Base-by-base conservation (phyloP, 2,329 filamentous ascomycete genomes). In the Cordyceps farinosa region DNA sequence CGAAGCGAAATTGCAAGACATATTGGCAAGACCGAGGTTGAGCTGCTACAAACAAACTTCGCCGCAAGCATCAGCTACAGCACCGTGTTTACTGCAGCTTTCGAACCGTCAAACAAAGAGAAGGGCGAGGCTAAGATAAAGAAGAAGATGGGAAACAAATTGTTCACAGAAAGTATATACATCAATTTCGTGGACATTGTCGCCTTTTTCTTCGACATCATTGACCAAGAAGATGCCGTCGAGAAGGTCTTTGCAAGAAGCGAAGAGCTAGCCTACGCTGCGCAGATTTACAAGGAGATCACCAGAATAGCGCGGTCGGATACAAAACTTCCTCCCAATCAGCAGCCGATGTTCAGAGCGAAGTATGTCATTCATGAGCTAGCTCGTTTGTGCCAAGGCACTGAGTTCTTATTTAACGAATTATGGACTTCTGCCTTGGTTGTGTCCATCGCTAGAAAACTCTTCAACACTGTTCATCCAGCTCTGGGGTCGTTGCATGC, bases 401-500 rank as follows among this genome's bases (percentile, higher is more conserved):
- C 88, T 2, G 84, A 86, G 27, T 87, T 87, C 67, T 85, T 92
- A 53, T 76, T 87, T 52, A 45, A 77, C 78, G 59, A 82, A 75
- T 81, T 96, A 13, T 97, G 92, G 90, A 91, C 87, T 0, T 85
- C 92, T 6, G 83, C 90, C 3, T 78, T 93, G 47, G 87, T 92
- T 57, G 85, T 88, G 0, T 89, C 87, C 64, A 84, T 96, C 32
- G 87, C 90, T 60, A 87, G 96, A 58, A 88, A 84, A 66, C 82
- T 99, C 3, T 79, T 99, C 61, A 90, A 92, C 72, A 89, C 88
- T 1, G 89, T 97, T 22, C 88, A 96, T 70, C 85, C 89, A 27
- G 90, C 92, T 0, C 79, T 98, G 6, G 96, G 95, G 0, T 90
- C 95, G 27, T 79, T 97, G 5, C 90, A 97, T 74, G 90, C 91